phyloP scores from a whole-genome alignment of 2,329 filamentous ascomycete species.

The Aspergillus fructus region DNA sequence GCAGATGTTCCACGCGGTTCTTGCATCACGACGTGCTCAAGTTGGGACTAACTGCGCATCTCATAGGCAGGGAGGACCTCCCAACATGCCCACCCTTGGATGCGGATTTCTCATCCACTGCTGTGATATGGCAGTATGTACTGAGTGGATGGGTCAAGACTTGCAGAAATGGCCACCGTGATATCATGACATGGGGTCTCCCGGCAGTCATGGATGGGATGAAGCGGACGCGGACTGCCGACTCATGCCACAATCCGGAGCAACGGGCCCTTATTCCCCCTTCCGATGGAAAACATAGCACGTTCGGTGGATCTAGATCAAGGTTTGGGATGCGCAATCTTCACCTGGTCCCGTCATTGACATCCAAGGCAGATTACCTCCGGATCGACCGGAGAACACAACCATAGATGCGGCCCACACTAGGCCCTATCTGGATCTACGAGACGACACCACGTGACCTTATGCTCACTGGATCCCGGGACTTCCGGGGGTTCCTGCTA shows the following conservation, averaged over 20 bases:
- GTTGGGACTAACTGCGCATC: conserved; percentile 6
- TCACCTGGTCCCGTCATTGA: not conserved
- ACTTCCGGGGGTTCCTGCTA: not conserved
- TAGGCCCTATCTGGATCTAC: not conserved
- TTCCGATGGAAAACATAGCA: not conserved
- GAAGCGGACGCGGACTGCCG: conserved; percentile 4
- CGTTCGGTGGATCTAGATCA: not conserved
- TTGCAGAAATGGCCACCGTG: conserved; percentile 10
- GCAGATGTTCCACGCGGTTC: conserved; percentile 10
- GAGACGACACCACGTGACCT: not conserved
- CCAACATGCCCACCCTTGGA: conserved; percentile 2
- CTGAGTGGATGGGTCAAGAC: conserved; percentile 8
- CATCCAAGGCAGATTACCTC: not conserved
- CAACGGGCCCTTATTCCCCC: not conserved
- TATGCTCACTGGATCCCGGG: not conserved
- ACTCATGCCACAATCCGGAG: conserved; percentile 2
- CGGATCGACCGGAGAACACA: not conserved
- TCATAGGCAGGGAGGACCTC: not conserved
- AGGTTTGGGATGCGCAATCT: not conserved
- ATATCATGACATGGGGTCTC: conserved; percentile 16
- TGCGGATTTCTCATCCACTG: conserved; percentile 9
- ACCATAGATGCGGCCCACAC: not conserved
- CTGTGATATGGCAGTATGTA: not conserved
- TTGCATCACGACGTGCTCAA: conserved; percentile 20
- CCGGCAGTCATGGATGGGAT: not conserved